Evolutionary conservation across 805 yeast genomes (phyloP).

Genomic region (Clavispora asparagi): DNA sequence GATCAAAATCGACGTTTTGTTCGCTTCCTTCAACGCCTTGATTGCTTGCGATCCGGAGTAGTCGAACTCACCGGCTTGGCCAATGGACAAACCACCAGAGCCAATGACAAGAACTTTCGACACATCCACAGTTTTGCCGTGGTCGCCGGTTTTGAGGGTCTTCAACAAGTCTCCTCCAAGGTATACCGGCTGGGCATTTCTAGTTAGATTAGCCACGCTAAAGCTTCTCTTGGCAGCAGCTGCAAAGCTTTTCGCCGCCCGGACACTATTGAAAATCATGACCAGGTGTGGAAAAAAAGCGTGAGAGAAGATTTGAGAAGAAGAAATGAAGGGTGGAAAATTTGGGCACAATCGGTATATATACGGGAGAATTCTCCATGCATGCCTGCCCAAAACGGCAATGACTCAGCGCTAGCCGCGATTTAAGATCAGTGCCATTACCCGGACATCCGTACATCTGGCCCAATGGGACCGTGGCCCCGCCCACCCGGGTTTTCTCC

Average conservation of each 20-base stretch:
- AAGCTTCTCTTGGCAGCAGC: constrained; percentile 1
- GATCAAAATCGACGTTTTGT: constrained; percentile 77
- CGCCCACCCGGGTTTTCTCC: too few species aligned
- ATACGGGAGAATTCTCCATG: neutral
- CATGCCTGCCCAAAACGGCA: constrained; percentile 16
- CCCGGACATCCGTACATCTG: constrained; percentile 8
- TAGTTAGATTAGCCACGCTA: neutral
- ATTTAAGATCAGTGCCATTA: constrained; percentile 17
- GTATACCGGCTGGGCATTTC: constrained; percentile 30
- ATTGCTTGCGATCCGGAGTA: constrained; percentile 99
- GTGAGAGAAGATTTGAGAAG: neutral
- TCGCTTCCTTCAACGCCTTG: constrained; percentile 89
- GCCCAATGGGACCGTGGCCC: too few species aligned
- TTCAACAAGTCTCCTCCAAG: constrained; percentile 61
- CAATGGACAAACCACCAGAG: constrained; percentile 95
- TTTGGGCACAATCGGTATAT: neutral
- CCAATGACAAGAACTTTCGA: constrained; percentile 88
- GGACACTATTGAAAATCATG: constrained; percentile 8
- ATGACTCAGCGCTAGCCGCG: constrained; percentile 23
- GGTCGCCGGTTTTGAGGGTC: constrained; percentile 53
- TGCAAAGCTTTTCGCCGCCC: neutral
- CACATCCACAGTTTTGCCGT: constrained; percentile 72
- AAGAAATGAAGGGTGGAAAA: constrained; percentile 1
- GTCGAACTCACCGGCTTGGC: constrained; percentile 99
- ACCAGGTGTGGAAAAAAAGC: neutral